Conservation (phyloP, 2,329 filamentous ascomycete species). For the Botryotinia globosa region DNA sequence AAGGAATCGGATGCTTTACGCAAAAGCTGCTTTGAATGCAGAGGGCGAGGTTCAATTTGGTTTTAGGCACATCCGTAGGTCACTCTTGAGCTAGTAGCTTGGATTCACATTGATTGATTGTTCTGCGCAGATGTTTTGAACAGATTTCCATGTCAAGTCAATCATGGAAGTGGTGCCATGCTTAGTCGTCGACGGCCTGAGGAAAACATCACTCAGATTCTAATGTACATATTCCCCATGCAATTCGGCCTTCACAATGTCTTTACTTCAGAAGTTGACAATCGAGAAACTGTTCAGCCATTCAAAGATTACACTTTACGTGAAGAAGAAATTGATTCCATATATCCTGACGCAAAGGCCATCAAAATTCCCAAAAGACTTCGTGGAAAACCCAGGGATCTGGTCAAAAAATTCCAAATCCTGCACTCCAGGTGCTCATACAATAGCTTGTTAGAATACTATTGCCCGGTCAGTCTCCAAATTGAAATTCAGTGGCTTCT, state of each 20-base stretch:
- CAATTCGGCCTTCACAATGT: conserved; percentile 91
- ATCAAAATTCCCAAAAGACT: conserved; percentile 62
- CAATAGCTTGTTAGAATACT: conserved; percentile 70
- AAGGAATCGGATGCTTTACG: conserved; percentile 83
- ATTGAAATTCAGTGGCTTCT: background rate
- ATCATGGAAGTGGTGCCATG: background rate
- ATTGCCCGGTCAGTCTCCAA: conserved; percentile 60
- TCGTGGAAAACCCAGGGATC: conserved; percentile 54
- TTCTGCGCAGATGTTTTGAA: conserved; percentile 71
- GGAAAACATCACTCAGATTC: conserved; percentile 63
- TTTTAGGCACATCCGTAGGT: conserved; percentile 75
- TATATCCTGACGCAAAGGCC: conserved; percentile 28
- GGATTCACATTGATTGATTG: conserved; percentile 30
- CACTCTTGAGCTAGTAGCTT: conserved; percentile 5
- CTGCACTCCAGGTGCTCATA: conserved; percentile 77
- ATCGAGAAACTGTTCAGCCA: conserved; percentile 63
- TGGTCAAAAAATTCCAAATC: conserved; percentile 68
- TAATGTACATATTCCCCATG: conserved; percentile 91
- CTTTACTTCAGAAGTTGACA: conserved; percentile 71
- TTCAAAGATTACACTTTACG: conserved; percentile 84
- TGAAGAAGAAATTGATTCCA: conserved; percentile 69
- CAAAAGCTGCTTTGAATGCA: conserved; percentile 67
- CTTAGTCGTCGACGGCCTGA: background rate
- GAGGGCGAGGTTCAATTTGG: conserved; percentile 69
- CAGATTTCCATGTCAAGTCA: conserved; percentile 49